phyloP scores from a whole-genome alignment of 2,329 filamentous ascomycete species.

The Cephalotrichum gorgonifer region DNA sequence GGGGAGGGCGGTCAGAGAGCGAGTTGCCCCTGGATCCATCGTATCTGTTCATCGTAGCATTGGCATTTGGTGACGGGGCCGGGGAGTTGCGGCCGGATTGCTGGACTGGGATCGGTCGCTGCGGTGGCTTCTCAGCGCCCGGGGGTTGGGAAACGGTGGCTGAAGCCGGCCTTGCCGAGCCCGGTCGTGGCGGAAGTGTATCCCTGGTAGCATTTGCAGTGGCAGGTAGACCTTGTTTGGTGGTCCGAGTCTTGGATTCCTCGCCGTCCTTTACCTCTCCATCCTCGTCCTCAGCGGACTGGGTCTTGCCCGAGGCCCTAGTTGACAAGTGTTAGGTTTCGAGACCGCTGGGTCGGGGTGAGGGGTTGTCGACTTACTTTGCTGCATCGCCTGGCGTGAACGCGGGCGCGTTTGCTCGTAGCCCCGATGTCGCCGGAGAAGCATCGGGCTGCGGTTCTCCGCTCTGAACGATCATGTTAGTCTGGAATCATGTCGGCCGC shows the following conservation, averaged over 20 bases:
- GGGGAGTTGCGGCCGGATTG: slow-evolving; percentile 2
- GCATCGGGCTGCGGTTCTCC: slow-evolving; percentile 16
- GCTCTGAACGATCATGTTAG: slow-evolving; percentile 11
- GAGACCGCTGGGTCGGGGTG: slow-evolving; percentile 12
- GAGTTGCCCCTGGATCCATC: slow-evolving; percentile 20
- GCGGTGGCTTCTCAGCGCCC: not conserved
- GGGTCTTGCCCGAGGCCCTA: slow-evolving; percentile 4
- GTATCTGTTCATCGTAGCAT: not conserved
- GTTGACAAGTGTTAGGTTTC: slow-evolving; percentile 14
- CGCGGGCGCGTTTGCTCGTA: slow-evolving; percentile 50
- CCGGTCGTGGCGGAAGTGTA: slow-evolving; percentile 20
- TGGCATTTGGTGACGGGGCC: slow-evolving; percentile 10
- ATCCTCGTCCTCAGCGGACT: slow-evolving; percentile 50
- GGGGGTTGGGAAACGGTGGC: not conserved
- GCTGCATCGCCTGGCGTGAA: slow-evolving; percentile 45
- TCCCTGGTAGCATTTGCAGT: slow-evolving; percentile 17
- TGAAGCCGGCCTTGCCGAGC: slow-evolving; percentile 1
- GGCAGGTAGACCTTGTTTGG: not conserved
- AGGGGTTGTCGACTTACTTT: slow-evolving; percentile 19
- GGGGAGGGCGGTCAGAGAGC: slow-evolving; percentile 24
- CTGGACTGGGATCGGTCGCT: slow-evolving; percentile 2
- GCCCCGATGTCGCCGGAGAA: slow-evolving; percentile 22
- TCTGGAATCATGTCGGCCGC: not conserved
- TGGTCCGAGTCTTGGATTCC: slow-evolving; percentile 12
- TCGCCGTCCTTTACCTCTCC: slow-evolving; percentile 60